These are phyloP conservation scores for Hymenoscyphus fraxineus DNA, from an alignment of 2,329 filamentous ascomycete genomes.

Conservation along the genomic window DNA sequence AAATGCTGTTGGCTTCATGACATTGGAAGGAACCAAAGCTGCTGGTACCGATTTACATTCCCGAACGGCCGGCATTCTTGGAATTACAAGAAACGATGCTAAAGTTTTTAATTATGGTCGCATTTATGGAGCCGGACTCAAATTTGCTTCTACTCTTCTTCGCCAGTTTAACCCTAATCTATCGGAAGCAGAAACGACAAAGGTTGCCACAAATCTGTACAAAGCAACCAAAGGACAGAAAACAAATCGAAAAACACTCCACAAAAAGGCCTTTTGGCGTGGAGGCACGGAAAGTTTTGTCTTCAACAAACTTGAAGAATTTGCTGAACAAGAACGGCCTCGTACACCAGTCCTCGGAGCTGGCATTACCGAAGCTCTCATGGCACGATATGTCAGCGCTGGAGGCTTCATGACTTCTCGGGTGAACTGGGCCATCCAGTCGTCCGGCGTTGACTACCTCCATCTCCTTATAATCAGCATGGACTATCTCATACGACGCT, in stretches of 20 bases:
- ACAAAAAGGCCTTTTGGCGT: conserved; percentile 81
- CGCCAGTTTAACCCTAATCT: conserved; percentile 89
- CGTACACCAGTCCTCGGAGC: conserved; percentile 89
- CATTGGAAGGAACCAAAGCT: conserved; percentile 89
- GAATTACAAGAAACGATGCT: conserved; percentile 90
- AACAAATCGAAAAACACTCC: conserved; percentile 68
- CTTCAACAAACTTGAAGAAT: conserved; percentile 97
- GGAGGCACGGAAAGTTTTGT: conserved; percentile 96
- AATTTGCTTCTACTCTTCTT: conserved; percentile 84
- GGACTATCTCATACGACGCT: conserved; percentile 86
- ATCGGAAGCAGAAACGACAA: conserved; percentile 71
- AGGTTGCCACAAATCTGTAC: conserved; percentile 78
- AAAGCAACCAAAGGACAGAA: conserved; percentile 86
- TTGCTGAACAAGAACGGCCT: conserved; percentile 89
- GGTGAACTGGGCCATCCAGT: conserved; percentile 99
- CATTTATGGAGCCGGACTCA: conserved; percentile 95
- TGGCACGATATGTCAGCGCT: conserved; percentile 80
- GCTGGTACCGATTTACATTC: conserved; percentile 93
- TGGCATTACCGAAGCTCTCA: conserved; percentile 92
- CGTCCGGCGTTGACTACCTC: conserved; percentile 93
- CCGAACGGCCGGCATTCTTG: conserved; percentile 84
- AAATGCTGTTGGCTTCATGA: conserved; percentile 99
- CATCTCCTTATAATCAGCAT: conserved; percentile 90
- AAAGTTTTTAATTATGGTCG: conserved; percentile 99
- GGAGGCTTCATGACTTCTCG: conserved; percentile 92